Base-by-base conservation (phyloP, 164 flowering plant species). In the Stephania japonica region DNA sequence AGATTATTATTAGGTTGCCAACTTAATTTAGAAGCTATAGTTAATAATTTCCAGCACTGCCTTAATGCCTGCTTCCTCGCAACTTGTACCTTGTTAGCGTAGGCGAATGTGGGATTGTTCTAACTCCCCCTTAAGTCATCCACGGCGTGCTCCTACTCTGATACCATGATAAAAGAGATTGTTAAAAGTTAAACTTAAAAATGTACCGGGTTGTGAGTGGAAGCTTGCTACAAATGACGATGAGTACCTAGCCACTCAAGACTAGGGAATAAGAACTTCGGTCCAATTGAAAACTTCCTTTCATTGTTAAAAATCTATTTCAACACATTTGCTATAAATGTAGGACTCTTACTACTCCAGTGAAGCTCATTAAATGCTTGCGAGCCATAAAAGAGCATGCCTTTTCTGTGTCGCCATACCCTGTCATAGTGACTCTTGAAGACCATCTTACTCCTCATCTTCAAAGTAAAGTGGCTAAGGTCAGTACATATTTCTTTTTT, bases 361-460 rank as follows among this genome's bases (percentile, higher is more conserved):
- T 56, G 7, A 19, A 14, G 7, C 63, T 56, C 7, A 56, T 56
- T 7, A 19, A 56, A 56, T 56, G 63, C 63, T 56, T 56, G 63
- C 18, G 63, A 21, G 18, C 63, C 63, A 56, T 56, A 18, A 56
- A 56, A 56, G 63, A 56, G n/a, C 63, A 56, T 56, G 63, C 63
- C n/a, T 56, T 56, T 56, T 56, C 63, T 56, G n/a, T 23, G 6
- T 56, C 63, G 7, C 63, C 63, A 56, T 56, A 56, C n/a, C 63
- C 63, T 56, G 63, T 56, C 23, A 56, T 56, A 5, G 23, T 56
- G n/a, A 56, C 63, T 56, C 63, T 56, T 18, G 63, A 56, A 56
- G 63, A 56, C 6, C 63, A 56, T 56, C 63, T 56, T 56, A 56
- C 63, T 56, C 63, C 63, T 56, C 23, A 18, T 56, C 63, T 56